Conservation (phyloP, 208 protist species). For the Crithidia mellificae region DNA sequence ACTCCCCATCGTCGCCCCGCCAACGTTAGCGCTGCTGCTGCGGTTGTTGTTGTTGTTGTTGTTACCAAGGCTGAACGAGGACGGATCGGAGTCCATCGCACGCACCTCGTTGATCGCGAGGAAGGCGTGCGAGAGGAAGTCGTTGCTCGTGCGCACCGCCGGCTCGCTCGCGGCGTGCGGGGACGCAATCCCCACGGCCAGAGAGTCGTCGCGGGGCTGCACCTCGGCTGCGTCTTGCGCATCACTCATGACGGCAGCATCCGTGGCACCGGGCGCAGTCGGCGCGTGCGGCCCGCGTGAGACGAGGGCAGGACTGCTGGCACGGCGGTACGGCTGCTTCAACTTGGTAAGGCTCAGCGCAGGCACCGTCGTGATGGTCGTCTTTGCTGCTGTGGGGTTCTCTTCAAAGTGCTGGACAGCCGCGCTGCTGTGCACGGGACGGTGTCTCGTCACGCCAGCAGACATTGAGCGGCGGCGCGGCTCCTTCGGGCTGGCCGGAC, state of each 20-base stretch:
- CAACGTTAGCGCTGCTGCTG: too few species aligned
- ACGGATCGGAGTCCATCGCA: constrained; percentile 10
- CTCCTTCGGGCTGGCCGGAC: constrained; percentile 2
- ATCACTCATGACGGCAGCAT: neutral
- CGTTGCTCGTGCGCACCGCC: neutral
- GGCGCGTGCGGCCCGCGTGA: neutral
- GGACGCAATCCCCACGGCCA: neutral
- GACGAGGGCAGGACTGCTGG: neutral
- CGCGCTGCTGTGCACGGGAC: too few species aligned
- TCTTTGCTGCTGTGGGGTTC: neutral
- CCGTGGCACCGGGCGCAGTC: too few species aligned
- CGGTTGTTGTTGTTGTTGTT: too few species aligned
- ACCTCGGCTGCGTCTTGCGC: neutral
- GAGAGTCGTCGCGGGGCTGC: too few species aligned
- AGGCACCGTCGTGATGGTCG: neutral
- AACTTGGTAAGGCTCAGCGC: constrained; percentile 10
- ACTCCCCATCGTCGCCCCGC: too few species aligned
- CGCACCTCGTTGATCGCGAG: constrained; percentile 15
- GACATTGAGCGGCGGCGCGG: constrained; percentile 3
- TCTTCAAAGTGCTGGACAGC: too few species aligned
- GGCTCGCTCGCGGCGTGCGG: neutral
- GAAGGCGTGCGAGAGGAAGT: constrained; percentile 10
- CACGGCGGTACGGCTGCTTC: neutral
- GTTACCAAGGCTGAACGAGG: neutral
- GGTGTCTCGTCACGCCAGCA: neutral